Evolutionary conservation across 352 stramenopile genomes (phyloP).

Genomic region (Phytophthora ramorum): DNA sequence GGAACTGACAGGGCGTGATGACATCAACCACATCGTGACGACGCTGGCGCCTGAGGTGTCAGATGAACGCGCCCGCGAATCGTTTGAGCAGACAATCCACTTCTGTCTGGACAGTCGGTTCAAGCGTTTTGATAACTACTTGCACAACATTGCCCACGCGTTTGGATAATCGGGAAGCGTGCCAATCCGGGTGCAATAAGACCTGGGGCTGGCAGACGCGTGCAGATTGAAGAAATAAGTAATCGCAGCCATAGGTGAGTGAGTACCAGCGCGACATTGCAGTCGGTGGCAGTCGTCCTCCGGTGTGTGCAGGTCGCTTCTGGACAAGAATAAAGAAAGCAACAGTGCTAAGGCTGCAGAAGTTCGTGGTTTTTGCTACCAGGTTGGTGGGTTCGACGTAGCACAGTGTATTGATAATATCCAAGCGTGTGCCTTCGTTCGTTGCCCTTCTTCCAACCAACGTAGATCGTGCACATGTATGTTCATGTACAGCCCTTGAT

Average conservation of each 20-base stretch:
- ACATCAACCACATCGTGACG: constrained; percentile 89
- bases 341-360: constrained; percentile 25
- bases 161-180: constrained; percentile 32
- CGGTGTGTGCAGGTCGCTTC: constrained; percentile 17
- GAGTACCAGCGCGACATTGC: constrained; percentile 14
- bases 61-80: constrained; percentile 66
- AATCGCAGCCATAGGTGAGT: constrained; percentile 27
- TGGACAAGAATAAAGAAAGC: constrained; percentile 22
- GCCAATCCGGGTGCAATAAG: constrained; percentile 14
- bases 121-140: constrained; percentile 90
- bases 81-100: constrained; percentile 82
- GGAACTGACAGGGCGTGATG: constrained; percentile 77
- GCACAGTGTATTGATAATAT: constrained; percentile 41
- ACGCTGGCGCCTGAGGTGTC: constrained; percentile 76
- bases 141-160: constrained; percentile 66
- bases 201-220: constrained; percentile 17
- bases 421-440: constrained; percentile 12
- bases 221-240: constrained; percentile 37
- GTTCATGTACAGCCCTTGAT: not conserved
- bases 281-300: constrained; percentile 12
- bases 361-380: constrained; percentile 23
- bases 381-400: constrained; percentile 23
- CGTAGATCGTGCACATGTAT: not conserved
- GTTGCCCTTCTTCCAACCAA: not conserved
- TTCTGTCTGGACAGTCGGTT: constrained; percentile 87